Evolutionary conservation across 169 alveolate genomes (phyloP).

Genomic region (Plasmodium gaboni): DNA sequence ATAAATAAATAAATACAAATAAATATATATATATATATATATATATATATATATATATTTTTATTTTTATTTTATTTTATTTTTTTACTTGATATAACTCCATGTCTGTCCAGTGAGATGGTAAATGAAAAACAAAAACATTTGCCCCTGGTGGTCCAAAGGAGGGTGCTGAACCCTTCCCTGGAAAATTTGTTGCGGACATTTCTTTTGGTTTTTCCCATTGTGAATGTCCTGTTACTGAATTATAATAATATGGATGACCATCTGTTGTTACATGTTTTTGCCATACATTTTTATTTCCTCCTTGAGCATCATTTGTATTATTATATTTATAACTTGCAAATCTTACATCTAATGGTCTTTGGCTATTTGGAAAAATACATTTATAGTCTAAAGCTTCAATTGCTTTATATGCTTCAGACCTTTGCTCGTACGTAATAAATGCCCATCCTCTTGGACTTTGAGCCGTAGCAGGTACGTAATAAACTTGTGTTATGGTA

Average conservation of each 20-base stretch:
- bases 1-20: background rate
- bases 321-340: conserved; percentile 62
- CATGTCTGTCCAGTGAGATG: conserved; percentile 92
- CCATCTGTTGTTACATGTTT: conserved; percentile 90
- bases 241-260: conserved; percentile 88
- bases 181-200: background rate
- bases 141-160: conserved; percentile 95
- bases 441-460: conserved; percentile 86
- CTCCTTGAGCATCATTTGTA: conserved; percentile 37
- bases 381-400: conserved; percentile 81
- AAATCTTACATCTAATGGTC: conserved; percentile 61
- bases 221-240: conserved; percentile 88
- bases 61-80: background rate
- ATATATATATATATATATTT: background rate
- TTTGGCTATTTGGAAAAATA: conserved; percentile 78
- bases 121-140: conserved; percentile 93
- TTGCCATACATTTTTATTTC: conserved; percentile 86
- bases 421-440: conserved; percentile 78
- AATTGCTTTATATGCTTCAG: conserved; percentile 78
- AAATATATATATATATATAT: background rate
- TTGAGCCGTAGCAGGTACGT: conserved; percentile 81
- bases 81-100: conserved; percentile 79
- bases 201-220: conserved; percentile 92
- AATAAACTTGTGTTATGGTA: conserved; percentile 77
- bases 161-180: conserved; percentile 75